These are phyloP conservation scores for Malus domestica DNA, from an alignment of 306 rosid genomes.

Conservation along the genomic window DNA sequence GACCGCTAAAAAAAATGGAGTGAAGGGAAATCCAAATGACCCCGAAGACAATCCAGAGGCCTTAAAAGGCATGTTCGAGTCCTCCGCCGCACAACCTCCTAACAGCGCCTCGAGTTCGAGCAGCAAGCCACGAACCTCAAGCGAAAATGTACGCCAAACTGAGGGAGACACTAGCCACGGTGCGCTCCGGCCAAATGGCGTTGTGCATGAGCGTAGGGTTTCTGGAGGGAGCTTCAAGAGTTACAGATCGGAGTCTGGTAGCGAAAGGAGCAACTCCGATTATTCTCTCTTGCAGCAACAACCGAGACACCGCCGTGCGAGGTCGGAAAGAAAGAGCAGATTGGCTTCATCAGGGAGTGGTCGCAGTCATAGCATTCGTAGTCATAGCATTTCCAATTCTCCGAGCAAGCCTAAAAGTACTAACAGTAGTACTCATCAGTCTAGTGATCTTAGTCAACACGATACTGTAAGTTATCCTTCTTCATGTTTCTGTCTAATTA, in stretches of 20 bases:
- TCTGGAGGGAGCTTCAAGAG: background rate
- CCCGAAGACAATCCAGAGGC: conserved; percentile 41
- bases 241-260: conserved; percentile 2
- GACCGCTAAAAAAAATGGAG: conserved; percentile 24
- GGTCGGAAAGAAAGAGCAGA: conserved; percentile 5
- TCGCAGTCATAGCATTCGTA: background rate
- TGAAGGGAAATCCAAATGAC: conserved; percentile 37
- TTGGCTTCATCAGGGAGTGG: background rate
- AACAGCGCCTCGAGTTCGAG: background rate
- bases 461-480: background rate
- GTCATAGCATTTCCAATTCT: background rate
- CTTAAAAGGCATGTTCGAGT: background rate
- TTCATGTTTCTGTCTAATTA: background rate
- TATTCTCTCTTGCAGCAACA: background rate
- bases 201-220: background rate
- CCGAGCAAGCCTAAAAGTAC: background rate
- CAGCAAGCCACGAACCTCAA: background rate
- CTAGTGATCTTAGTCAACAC: background rate
- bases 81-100: background rate
- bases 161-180: background rate
- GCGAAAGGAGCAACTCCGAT: conserved; percentile 22
- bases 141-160: background rate
- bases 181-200: background rate
- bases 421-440: background rate
- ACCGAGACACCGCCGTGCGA: background rate